phyloP scores from a whole-genome alignment of 1,139 yeast genomes.

The Geotrichum histeridarum region DNA sequence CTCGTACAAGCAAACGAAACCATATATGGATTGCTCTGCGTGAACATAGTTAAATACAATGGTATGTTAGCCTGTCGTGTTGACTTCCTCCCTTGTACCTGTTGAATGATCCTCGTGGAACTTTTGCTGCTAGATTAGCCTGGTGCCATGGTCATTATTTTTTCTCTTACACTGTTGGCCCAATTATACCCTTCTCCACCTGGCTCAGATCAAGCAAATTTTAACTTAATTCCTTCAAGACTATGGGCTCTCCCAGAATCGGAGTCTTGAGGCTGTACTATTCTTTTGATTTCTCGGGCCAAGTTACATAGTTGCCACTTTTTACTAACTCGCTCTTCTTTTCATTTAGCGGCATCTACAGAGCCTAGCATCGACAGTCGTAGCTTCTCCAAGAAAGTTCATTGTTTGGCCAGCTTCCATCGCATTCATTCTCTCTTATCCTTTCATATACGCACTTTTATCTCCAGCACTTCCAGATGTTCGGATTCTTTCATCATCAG shows the following conservation, averaged over 20 bases:
- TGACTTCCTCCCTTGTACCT: background rate
- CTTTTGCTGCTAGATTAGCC: background rate
- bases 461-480: conserved; percentile 21
- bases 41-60: conserved; percentile 3
- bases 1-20: background rate
- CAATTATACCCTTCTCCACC: background rate
- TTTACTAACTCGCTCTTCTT: background rate
- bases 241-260: background rate
- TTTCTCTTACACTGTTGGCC: background rate
- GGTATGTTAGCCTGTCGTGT: background rate
- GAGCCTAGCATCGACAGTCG: conserved; percentile 16
- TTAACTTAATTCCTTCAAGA: background rate
- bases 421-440: conserved; percentile 50
- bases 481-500: conserved; percentile 11
- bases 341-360: conserved; percentile 19
- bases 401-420: conserved; percentile 51
- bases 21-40: conserved; percentile 1
- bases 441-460: conserved; percentile 40
- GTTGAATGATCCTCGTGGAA: background rate
- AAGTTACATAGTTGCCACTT: background rate
- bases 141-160: background rate
- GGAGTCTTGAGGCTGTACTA: background rate
- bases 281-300: background rate
- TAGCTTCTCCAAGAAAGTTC: conserved; percentile 38
- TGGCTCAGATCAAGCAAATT: background rate